Evolutionary conservation across 2,329 filamentous ascomycete genomes (phyloP).

Genomic region (Xylariaceae sp.): DNA sequence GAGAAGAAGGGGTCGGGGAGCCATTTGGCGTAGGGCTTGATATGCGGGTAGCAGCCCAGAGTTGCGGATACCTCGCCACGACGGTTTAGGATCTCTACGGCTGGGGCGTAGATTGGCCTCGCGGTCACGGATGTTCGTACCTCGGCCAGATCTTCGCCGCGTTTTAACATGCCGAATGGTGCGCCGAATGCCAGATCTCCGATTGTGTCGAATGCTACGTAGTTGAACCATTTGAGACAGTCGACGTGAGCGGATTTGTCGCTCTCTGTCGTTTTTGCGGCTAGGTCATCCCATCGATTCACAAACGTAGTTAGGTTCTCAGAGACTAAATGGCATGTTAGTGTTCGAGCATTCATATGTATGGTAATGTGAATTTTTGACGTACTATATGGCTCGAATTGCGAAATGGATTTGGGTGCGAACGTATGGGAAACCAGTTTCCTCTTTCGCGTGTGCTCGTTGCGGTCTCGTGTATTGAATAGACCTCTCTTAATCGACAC

Average conservation of each 20-base stretch:
- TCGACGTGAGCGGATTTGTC: conserved; percentile 63
- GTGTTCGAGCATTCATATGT: background rate
- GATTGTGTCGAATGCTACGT: conserved; percentile 55
- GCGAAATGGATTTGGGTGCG: conserved; percentile 72
- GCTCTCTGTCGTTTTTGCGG: conserved; percentile 41
- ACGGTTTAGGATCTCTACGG: conserved; percentile 85
- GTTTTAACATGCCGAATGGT: conserved; percentile 79
- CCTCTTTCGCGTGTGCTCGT: conserved; percentile 82
- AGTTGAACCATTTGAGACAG: conserved; percentile 78
- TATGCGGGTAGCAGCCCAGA: conserved; percentile 67
- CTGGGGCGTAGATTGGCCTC: conserved; percentile 67
- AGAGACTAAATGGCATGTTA: conserved; percentile 45
- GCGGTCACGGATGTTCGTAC: conserved; percentile 61
- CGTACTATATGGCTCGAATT: conserved; percentile 79
- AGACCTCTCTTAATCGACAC: conserved; percentile 82
- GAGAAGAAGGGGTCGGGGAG: conserved; percentile 80
- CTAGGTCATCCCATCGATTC: conserved; percentile 67
- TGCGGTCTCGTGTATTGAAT: conserved; percentile 83
- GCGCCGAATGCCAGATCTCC: conserved; percentile 67
- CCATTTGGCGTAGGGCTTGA: conserved; percentile 79
- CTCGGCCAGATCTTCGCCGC: conserved; percentile 74
- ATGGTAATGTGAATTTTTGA: background rate
- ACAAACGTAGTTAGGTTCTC: conserved; percentile 73
- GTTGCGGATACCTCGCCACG: conserved; percentile 82
- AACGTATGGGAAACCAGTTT: conserved; percentile 89